Percentiles rank a stretch among this genome's conserved stretches.
These are phyloP conservation scores for Zanthoxylum bungeanum DNA, from an alignment of 345 rosid genomes.

Conservation along the genomic window DNA sequence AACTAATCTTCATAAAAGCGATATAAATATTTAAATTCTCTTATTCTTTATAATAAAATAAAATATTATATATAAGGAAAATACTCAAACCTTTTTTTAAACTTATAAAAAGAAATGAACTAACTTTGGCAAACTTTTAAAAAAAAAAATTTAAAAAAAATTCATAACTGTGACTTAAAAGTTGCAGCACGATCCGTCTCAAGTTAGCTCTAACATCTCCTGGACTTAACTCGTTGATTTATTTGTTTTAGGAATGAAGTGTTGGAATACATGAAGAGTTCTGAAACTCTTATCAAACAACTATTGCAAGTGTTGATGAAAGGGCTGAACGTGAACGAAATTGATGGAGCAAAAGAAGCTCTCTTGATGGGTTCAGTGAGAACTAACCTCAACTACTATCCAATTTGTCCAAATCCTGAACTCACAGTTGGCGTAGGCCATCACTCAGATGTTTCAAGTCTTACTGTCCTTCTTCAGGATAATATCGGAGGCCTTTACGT, in stretches of 20 bases:
- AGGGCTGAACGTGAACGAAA: conserved; percentile 36
- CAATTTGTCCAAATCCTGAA: conserved; percentile 45
- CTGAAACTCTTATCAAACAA: conserved; percentile 33
- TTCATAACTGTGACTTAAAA: too few relatives aligned
- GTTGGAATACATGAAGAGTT: conserved; percentile 41
- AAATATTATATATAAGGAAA: too few relatives aligned
- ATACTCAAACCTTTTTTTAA: too few relatives aligned
- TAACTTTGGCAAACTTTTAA: too few relatives aligned
- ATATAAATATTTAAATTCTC: too few relatives aligned
- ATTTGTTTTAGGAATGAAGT: conserved; percentile 29
- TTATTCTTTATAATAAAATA: too few relatives aligned
- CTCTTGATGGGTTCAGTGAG: conserved; percentile 41
- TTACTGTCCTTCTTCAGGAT: conserved; percentile 45
- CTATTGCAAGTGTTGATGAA: conserved; percentile 33
- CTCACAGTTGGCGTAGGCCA: conserved; percentile 41
- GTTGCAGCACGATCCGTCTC: too few relatives aligned
- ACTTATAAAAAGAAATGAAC: too few relatives aligned
- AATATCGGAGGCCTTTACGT: conserved; percentile 45
- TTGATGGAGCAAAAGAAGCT: conserved; percentile 33
- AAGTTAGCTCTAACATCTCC: too few relatives aligned
- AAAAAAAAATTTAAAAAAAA: too few relatives aligned
- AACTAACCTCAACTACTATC: conserved; percentile 49
- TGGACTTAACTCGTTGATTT: too few relatives aligned
- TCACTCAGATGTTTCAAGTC: conserved; percentile 37
- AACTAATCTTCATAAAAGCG: too few relatives aligned